A percentile compares a stretch with the other conserved stretches of the same genome.
Evolutionary conservation across 805 yeast species (phyloP).

Genomic region (Candida qinlingensis): DNA sequence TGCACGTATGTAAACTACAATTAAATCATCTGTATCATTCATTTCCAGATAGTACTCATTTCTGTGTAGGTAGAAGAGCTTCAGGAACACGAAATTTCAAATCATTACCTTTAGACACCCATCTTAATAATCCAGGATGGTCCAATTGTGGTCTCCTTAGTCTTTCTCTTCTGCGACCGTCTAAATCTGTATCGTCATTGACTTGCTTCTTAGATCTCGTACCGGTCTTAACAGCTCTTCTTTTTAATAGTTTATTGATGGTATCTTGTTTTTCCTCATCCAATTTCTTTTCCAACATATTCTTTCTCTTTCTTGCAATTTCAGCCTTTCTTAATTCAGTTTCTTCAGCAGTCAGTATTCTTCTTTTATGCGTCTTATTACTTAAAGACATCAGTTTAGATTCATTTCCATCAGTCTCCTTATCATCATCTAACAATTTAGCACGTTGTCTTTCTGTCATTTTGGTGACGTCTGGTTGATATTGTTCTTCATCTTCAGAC

Average conservation of each 20-base stretch:
- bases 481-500: slow-evolving; percentile 19
- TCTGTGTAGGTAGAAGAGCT: slow-evolving; percentile 4
- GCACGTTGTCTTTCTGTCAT: slow-evolving; percentile 28
- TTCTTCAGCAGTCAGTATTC: slow-evolving; percentile 76
- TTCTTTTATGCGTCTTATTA: slow-evolving; percentile 33
- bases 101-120: slow-evolving; percentile 15
- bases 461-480: slow-evolving; percentile 19
- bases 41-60: background rate
- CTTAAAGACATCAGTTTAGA: slow-evolving; percentile 15
- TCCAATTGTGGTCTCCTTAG: slow-evolving; percentile 21
- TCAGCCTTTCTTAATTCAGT: slow-evolving; percentile 77
- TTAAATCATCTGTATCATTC: too few species aligned
- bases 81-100: slow-evolving; percentile 19
- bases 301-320: slow-evolving; percentile 81
- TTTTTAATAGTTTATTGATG: slow-evolving; percentile 74
- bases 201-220: slow-evolving; percentile 15
- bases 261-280: slow-evolving; percentile 95
- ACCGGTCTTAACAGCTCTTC: slow-evolving; percentile 63
- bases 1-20: too few species aligned
- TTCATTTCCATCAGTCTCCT: background rate
- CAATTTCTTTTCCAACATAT: slow-evolving; percentile 70
- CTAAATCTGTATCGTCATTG: slow-evolving; percentile 19
- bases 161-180: slow-evolving; percentile 9
- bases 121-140: slow-evolving; percentile 22
- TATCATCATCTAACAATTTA: slow-evolving; percentile 8